Base-by-base conservation (phyloP, 2,329 filamentous ascomycete species). In the Fusarium lateritium region DNA sequence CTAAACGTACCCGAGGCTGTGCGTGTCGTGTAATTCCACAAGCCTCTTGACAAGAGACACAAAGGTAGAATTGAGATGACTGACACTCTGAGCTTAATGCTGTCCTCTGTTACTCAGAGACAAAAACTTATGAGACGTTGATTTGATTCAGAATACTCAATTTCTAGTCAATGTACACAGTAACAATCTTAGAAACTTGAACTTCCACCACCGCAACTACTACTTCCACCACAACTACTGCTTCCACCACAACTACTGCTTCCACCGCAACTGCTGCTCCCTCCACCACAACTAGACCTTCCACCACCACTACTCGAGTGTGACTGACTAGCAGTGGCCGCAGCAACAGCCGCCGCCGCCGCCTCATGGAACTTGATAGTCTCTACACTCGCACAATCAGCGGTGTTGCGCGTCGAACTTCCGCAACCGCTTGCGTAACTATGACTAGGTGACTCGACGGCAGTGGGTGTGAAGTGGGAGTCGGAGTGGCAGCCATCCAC, bases 361-460 rank as follows among this genome's bases (percentile, higher is more conserved):
- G 42, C 34, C 33, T 70, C 67, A 24, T 54, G 46, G 13, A 39
- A 43, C 31, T 36, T 67, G 46, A 68, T 50, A 15, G 53, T 51
- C 46, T 69, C 68, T 17, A 38, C 47, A 33, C 68, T 71, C 6
- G 59, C 68, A 51, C 68, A 71, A 13, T 65, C 55, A 5, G 64
- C 59, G 13, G 51, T 44, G 8, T 61, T 40, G 40, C 61, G 57
- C 6, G 43, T 45, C 11, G 61, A 31, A 54, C 61, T 71, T 39
- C 69, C 69, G 17, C 69, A 71, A 24, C 56, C 65, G 14, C 68
- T 59, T 33, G 54, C 68, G 17, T 65, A 71, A 33, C 28, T 38
- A 10, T 58, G 64, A 14, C 38, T 26, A 5, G 63, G 44, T 14
- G 34, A 38, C 15, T 60, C 60, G 7, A 47, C 52, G 10, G 51